Evolutionary conservation across 1,284 basidiomycete species (phyloP).

Genomic region (Jaminaea rosea): DNA sequence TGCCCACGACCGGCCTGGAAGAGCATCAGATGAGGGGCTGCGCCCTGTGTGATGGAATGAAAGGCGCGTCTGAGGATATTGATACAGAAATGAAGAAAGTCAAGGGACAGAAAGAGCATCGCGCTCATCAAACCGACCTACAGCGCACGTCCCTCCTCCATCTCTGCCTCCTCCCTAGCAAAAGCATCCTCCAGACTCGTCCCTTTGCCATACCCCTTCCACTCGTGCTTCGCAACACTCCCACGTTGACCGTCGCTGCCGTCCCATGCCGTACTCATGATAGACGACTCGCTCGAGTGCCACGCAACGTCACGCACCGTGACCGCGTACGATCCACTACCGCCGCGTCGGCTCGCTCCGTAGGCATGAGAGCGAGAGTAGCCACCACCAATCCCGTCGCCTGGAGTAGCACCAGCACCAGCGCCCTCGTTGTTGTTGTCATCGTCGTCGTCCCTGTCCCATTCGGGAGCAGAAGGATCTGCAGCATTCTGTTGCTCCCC

Average conservation of each 20-base stretch:
- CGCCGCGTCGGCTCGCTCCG: background rate
- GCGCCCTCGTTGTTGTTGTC: too few species aligned
- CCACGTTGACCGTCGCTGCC: conserved; percentile 42
- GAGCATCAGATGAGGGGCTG: too few species aligned
- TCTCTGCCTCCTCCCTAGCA: background rate
- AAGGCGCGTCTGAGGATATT: too few species aligned
- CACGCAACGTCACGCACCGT: conserved; percentile 82
- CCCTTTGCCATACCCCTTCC: conserved; percentile 72
- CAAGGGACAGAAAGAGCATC: too few species aligned
- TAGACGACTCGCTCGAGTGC: conserved; percentile 75
- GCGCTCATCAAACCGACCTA: too few species aligned
- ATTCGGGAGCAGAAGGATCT: conserved; percentile 23
- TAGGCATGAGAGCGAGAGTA: too few species aligned
- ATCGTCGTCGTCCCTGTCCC: too few species aligned
- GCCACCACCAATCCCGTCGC: background rate
- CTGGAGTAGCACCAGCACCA: too few species aligned
- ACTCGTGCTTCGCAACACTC: conserved; percentile 69
- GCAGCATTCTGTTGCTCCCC: conserved; percentile 13
- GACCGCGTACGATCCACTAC: background rate
- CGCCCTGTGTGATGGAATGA: too few species aligned
- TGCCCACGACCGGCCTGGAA: too few species aligned
- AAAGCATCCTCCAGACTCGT: background rate
- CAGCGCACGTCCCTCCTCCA: too few species aligned
- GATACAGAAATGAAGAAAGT: too few species aligned
- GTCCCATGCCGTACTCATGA: conserved; percentile 88